Base-by-base conservation (phyloP, 345 rosid genomes). In the Cochlearia excelsa region DNA sequence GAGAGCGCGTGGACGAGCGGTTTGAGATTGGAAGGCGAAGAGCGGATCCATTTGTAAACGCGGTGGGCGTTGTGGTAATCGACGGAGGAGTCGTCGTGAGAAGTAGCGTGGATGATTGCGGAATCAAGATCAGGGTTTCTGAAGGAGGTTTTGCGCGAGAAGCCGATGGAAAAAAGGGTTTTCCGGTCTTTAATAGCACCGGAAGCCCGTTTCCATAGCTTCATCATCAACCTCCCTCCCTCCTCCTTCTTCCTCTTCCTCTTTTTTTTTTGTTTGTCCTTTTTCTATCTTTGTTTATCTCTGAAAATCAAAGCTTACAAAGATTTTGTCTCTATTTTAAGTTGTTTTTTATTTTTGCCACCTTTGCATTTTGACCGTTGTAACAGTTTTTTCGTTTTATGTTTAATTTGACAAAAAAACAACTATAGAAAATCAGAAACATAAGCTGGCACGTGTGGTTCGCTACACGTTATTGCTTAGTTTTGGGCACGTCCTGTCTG, bases 161-260 rank as follows among this genome's bases (percentile, higher is more conserved):
- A 63, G 65, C 38, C 31, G 34, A 75, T 74, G 33, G 76, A 34
- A 55, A 79, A 31, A 40, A 91, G 61, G 87, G 83, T 84, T 70
- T 73, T 88, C 49, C 61, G 79, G 78, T 91, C 96, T 73, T 91
- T 91, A 54, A 91, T 49, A 62, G 85, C 82, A 28, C 85, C 98
- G 51, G 81, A 67, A 28, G 80, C 88, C 55, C 80, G 80, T 51
- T 65, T 79, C 98, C 92, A 84, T 11, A 88, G 71, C 82, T 61
- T 74, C 92, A 81, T 81, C 64, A 52, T 71, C 51, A 57, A 29
- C 70, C 70, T 50, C 71, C 59, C 35, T 54, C 69, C 57, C 39
- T 55, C 48, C 45, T 41, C 46, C 33, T 46, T 47, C 9, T 37
- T 37, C 7, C 7, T 37, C 40, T 5, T 37, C 7, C 1, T 4